A percentile compares a stretch with the other conserved stretches of the same genome.
phyloP scores from a whole-genome alignment of 1,284 basidiomycete species.

The Phylloboletellus chloephorus region DNA sequence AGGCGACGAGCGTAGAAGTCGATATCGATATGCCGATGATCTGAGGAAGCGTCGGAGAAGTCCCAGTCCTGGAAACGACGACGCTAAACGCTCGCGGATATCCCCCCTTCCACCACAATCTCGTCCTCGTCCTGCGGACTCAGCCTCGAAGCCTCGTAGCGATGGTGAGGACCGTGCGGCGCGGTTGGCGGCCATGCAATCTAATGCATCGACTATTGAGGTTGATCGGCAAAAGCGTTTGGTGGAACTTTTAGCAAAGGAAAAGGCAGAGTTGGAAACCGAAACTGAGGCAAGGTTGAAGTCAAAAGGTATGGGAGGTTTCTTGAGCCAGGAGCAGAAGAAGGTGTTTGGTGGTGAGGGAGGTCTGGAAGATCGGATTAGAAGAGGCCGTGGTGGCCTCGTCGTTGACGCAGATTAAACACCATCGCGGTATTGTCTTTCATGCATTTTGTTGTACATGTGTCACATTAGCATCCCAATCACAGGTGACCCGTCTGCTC shows the following conservation, averaged over 20 bases:
- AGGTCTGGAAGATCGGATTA: conserved; percentile 71
- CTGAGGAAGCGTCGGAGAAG: conserved; percentile 45
- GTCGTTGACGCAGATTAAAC: conserved; percentile 52
- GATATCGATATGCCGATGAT: conserved; percentile 24
- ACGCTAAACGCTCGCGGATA: conserved; percentile 40
- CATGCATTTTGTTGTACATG: conserved; percentile 4
- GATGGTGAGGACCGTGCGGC: conserved; percentile 63
- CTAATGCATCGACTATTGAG: conserved; percentile 61
- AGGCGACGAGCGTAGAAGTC: conserved; percentile 18
- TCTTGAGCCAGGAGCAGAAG: conserved; percentile 70
- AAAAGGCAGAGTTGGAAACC: conserved; percentile 64
- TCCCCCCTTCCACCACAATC: conserved; percentile 32
- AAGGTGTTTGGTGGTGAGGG: conserved; percentile 71
- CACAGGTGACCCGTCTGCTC: conserved; percentile 1
- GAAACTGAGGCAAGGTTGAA: conserved; percentile 58
- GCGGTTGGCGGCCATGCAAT: conserved; percentile 81
- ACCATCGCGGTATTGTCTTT: conserved; percentile 4
- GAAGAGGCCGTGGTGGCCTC: conserved; percentile 58
- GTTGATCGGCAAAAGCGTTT: conserved; percentile 66
- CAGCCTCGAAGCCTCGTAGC: conserved; percentile 19
- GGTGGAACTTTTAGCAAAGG: conserved; percentile 56
- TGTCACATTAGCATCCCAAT: conserved; percentile 7
- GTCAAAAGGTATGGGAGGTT: conserved; percentile 67
- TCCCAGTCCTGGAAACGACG: conserved; percentile 32
- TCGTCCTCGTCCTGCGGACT: conserved; percentile 24